Evolutionary conservation across 208 protist genomes (phyloP), one percentile per base, ranked within the genome.

Genomic region (Acanthamoeba divionensis): DNA sequence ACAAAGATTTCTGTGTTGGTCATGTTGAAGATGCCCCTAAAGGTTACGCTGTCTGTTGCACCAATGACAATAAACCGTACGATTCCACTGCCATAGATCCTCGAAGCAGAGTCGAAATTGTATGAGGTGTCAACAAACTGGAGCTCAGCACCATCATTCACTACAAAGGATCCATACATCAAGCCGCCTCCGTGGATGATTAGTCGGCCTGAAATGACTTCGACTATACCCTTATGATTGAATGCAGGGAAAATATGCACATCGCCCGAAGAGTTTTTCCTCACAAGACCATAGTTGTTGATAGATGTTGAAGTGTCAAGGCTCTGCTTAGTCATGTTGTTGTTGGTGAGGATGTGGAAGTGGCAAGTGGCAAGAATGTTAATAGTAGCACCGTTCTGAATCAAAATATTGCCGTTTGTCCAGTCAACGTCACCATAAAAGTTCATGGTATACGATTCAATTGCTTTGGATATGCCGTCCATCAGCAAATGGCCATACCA

Each of bases 41-140:
- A 41, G 4, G 75, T 86, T 50, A n/a, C 75, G 75, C 52, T 57
- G 75, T 67, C 48, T 18, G 47, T 86, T 50, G 75, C 75, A 21
- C 54, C 60, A 1, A 36, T 57, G 75, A 67, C 66, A 57, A 57
- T 57, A 57, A 86, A 86, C 38, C 75, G 75, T 57, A 86, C 75
- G 21, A 47, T n/a, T 24, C 75, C 75, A 41, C 36, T 12, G 33
- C 75, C 75, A n/a, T 36, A 50, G 75, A 86, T 47, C 54, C 60
- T 21, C 24, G 66, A 50, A 8, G 24, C 45, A 33, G 33, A 7
- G 54, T 50, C 60, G 75, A 86, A 86, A 33, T 50, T 67, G 54
- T 86, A 86, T 47, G 50, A 86, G 75, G 75, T 57, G 54, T 86
- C 75, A 57, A 86, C 33, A 24, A 86, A 86, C n/a, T 86, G 75